Evolutionary conservation across 352 stramenopile species (phyloP).

Genomic region (Pythium myriotylum): DNA sequence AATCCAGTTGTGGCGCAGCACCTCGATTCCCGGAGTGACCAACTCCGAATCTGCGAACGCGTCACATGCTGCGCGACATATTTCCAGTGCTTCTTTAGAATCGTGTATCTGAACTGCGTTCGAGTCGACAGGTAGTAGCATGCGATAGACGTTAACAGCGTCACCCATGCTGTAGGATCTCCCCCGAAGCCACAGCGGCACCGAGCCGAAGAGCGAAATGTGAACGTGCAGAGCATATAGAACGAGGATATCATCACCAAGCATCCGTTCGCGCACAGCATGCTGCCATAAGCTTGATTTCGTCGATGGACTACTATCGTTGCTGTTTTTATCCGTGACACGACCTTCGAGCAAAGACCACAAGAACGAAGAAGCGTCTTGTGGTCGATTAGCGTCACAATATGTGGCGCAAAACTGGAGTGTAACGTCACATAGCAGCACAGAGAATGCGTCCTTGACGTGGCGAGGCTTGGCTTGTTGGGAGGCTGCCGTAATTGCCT

Average conservation of each 20-base stretch:
- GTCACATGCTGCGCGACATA: slow-evolving; percentile 12
- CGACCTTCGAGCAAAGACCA: slow-evolving; percentile 4
- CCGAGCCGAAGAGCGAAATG: slow-evolving; percentile 2
- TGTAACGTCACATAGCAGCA: slow-evolving; percentile 28
- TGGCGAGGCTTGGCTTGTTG: slow-evolving; percentile 8
- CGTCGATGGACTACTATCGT: neutral
- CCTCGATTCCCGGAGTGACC: slow-evolving; percentile 19
- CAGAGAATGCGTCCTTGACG: slow-evolving; percentile 22
- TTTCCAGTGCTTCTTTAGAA: neutral
- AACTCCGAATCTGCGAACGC: slow-evolving; percentile 3
- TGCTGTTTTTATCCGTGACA: neutral
- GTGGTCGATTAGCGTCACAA: neutral
- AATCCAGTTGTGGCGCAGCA: slow-evolving; percentile 25
- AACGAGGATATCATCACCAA: slow-evolving; percentile 25
- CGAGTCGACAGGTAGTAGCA: slow-evolving; percentile 5
- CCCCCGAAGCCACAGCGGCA: slow-evolving; percentile 19
- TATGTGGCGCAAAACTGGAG: slow-evolving; percentile 22
- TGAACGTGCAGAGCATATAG: slow-evolving; percentile 20
- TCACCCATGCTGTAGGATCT: slow-evolving; percentile 5
- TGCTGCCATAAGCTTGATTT: neutral
- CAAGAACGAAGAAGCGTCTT: slow-evolving; percentile 14
- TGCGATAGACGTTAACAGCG: slow-evolving; percentile 10
- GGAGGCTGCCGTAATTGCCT: slow-evolving; percentile 10
- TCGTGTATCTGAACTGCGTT: neutral
- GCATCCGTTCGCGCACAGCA: slow-evolving; percentile 14